Conservation (phyloP, 2,329 filamentous ascomycete genomes). For the Alternaria gaisen region DNA sequence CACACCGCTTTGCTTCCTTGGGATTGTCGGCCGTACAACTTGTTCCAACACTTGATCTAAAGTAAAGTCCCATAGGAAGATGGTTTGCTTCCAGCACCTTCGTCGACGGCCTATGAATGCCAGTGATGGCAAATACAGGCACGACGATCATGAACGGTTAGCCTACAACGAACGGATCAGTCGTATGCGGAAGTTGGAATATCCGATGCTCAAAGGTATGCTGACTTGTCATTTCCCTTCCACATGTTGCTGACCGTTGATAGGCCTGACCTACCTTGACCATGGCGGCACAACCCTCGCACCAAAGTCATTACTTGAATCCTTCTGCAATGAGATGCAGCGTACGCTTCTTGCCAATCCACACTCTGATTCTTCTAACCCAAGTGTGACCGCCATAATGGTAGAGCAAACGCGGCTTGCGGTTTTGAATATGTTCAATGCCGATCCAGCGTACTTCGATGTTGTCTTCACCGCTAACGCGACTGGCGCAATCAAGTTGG, state of each 20-base stretch:
- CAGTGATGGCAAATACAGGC: background rate
- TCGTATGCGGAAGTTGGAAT: conserved; percentile 29
- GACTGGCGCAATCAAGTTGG: conserved; percentile 87
- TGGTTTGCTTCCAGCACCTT: conserved; percentile 6
- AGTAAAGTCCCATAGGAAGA: background rate
- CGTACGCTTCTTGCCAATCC: conserved; percentile 72
- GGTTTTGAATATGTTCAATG: conserved; percentile 76
- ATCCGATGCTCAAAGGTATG: conserved; percentile 39
- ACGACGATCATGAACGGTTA: conserved; percentile 7
- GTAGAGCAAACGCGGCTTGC: conserved; percentile 58
- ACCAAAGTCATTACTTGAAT: conserved; percentile 65
- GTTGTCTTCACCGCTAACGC: conserved; percentile 93
- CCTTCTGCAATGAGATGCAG: conserved; percentile 65
- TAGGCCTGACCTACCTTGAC: conserved; percentile 53
- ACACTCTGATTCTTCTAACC: conserved; percentile 69
- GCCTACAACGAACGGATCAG: conserved; percentile 24
- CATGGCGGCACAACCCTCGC: conserved; percentile 60
- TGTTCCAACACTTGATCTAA: background rate
- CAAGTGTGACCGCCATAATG: conserved; percentile 65
- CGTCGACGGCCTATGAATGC: background rate
- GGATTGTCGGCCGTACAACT: background rate
- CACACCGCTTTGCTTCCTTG: background rate
- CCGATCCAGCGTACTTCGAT: conserved; percentile 81
- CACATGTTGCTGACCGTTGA: conserved; percentile 1
- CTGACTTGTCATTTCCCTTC: background rate